Conservation (phyloP, 2,329 filamentous ascomycete genomes). For the Xylaria sp. region DNA sequence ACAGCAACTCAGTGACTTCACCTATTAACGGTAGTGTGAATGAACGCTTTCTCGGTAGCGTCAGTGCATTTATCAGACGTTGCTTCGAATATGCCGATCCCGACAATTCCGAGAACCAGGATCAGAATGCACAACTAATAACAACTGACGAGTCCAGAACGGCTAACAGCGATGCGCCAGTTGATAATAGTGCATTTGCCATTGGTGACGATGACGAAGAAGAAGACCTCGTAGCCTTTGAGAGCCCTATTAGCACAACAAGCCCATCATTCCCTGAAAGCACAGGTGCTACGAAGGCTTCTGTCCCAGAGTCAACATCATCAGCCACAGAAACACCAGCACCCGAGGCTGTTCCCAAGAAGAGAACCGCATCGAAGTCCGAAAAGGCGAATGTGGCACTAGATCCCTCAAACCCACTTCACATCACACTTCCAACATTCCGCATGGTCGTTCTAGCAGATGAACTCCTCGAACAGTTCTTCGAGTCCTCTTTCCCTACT, state of each 20-base stretch:
- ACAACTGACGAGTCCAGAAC: constrained; percentile 22
- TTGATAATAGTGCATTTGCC: constrained; percentile 54
- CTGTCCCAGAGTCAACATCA: constrained; percentile 37
- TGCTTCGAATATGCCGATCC: constrained; percentile 99
- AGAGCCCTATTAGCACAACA: constrained; percentile 29
- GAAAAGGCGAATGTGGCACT: constrained; percentile 83
- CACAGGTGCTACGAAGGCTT: constrained; percentile 38
- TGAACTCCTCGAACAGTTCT: constrained; percentile 92
- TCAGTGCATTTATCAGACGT: constrained; percentile 89
- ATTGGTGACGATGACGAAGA: constrained; percentile 57
- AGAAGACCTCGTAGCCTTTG: constrained; percentile 57
- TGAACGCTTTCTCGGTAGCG: constrained; percentile 84
- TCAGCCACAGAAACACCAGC: constrained; percentile 27
- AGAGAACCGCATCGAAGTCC: constrained; percentile 52
- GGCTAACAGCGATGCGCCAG: constrained; percentile 25
- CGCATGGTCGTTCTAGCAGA: constrained; percentile 97
- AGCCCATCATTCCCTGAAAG: constrained; percentile 38
- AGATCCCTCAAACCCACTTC: constrained; percentile 85
- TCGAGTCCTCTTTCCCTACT: constrained; percentile 89
- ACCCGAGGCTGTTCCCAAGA: constrained; percentile 18
- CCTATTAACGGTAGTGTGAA: constrained; percentile 59
- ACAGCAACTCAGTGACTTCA: constrained; percentile 36
- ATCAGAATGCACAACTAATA: constrained; percentile 30
- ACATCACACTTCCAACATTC: constrained; percentile 96
- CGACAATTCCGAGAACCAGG: constrained; percentile 63